Evolutionary conservation across 2,329 filamentous ascomycete genomes (phyloP).

Genomic region (Cercospora sp.): DNA sequence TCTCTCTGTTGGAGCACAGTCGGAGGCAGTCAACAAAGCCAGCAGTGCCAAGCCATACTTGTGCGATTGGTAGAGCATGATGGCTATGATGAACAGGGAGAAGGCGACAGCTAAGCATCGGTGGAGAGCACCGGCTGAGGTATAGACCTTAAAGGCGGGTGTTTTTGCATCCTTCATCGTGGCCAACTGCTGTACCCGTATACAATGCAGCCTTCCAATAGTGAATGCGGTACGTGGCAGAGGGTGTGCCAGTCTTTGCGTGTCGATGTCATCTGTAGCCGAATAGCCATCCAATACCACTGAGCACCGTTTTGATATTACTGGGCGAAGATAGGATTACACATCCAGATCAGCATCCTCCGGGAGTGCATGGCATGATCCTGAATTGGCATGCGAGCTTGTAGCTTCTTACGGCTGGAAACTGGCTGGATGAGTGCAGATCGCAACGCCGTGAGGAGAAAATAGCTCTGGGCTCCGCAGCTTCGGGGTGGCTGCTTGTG

Average conservation of each 20-base stretch:
- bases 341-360: background rate
- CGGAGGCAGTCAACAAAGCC: constrained; percentile 9
- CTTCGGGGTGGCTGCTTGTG: background rate
- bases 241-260: background rate
- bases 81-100: constrained; percentile 4
- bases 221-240: constrained; percentile 3
- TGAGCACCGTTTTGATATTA: background rate
- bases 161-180: background rate
- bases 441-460: background rate
- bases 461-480: background rate
- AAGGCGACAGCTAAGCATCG: background rate
- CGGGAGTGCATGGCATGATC: background rate
- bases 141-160: background rate
- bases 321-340: background rate
- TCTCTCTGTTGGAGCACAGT: constrained; percentile 14
- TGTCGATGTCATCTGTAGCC: background rate
- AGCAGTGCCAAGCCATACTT: constrained; percentile 11
- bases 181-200: constrained; percentile 1
- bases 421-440: background rate
- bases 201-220: constrained; percentile 4
- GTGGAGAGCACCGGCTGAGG: background rate
- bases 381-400: constrained; percentile 3
- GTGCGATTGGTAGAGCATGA: constrained; percentile 5
- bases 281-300: background rate
- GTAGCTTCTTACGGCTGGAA: background rate